These are phyloP conservation scores for Alternaria postmessia DNA, from an alignment of 2,329 filamentous ascomycete genomes.

Conservation along the genomic window DNA sequence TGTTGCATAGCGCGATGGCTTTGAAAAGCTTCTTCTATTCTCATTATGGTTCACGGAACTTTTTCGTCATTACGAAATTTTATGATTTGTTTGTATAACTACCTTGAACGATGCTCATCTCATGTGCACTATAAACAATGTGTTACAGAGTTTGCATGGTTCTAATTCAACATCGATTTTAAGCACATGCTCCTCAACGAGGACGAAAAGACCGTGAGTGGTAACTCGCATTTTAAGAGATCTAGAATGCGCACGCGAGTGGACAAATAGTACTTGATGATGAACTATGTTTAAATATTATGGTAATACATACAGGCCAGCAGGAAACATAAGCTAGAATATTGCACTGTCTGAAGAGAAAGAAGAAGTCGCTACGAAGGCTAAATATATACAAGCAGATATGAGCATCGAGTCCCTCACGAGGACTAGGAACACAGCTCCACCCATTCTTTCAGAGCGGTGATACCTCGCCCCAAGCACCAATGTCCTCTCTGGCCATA, in stretches of 20 bases:
- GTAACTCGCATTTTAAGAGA: not conserved
- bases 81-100: not conserved
- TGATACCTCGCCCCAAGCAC: slow-evolving; percentile 29
- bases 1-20: not conserved
- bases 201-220: not conserved
- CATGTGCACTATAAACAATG: not conserved
- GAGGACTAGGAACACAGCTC: not conserved
- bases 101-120: not conserved
- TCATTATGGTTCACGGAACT: not conserved
- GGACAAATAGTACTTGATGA: not conserved
- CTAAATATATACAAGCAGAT: not conserved
- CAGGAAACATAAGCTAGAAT: not conserved
- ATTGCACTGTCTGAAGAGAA: slow-evolving; percentile 1
- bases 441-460: not conserved
- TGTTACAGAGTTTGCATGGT: not conserved
- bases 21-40: not conserved
- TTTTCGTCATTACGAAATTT: not conserved
- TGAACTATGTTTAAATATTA: not conserved
- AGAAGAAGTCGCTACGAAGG: not conserved
- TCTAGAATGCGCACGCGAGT: not conserved
- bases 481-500: slow-evolving; percentile 37
- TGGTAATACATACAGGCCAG: not conserved
- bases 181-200: not conserved
- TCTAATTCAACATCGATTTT: not conserved
- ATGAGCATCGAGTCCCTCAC: not conserved